These are phyloP conservation scores for Ophiostoma perfectum DNA, from an alignment of 2,329 filamentous ascomycete genomes.

Conservation along the genomic window DNA sequence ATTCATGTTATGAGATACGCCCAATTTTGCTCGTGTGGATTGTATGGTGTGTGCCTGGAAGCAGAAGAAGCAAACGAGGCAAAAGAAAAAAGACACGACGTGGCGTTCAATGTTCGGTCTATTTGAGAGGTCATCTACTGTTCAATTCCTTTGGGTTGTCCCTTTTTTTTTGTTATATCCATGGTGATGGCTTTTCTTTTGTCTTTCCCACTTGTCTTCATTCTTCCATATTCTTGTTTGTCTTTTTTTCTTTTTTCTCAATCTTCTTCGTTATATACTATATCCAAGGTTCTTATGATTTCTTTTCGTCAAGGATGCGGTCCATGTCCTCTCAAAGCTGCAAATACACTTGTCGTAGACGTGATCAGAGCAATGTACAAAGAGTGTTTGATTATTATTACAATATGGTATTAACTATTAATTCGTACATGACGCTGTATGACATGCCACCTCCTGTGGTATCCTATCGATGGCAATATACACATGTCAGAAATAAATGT, in stretches of 20 bases:
- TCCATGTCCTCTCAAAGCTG: background rate
- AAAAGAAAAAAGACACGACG: background rate
- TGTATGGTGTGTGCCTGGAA: no score
- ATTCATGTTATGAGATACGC: no score
- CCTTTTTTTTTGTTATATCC: background rate
- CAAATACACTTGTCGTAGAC: background rate
- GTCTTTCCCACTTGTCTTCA: background rate
- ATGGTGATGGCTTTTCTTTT: background rate
- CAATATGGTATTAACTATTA: constrained; percentile 10
- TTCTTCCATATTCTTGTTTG: background rate
- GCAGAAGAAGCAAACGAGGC: background rate
- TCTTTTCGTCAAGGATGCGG: background rate
- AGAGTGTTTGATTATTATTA: constrained; percentile 1
- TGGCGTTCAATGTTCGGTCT: background rate
- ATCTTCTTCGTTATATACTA: constrained; percentile 13
- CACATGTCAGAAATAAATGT: background rate
- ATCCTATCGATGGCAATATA: background rate
- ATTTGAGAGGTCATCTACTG: background rate
- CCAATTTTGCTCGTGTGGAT: no score
- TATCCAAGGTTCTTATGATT: constrained; percentile 4
- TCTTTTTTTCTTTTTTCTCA: background rate
- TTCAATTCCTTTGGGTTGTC: background rate
- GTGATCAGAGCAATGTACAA: no score
- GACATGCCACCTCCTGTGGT: background rate
- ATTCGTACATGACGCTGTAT: background rate